A percentile compares a stretch with the other conserved stretches of the same genome.
These are phyloP conservation scores for Cyclotella kingstonii DNA, from an alignment of 108 stramenopile genomes.

Conservation along the genomic window DNA sequence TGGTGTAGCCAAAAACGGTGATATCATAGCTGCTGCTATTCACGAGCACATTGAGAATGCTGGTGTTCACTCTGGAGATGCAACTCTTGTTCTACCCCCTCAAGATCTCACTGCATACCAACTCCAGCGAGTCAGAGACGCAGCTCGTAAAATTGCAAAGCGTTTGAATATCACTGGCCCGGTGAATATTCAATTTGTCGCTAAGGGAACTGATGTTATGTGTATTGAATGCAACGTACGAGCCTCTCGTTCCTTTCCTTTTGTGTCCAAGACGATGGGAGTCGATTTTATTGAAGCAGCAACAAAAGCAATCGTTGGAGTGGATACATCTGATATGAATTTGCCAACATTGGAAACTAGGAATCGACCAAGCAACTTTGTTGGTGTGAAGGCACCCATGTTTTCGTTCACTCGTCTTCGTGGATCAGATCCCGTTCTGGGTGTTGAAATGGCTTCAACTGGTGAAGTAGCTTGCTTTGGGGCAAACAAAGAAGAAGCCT, in stretches of 20 bases:
- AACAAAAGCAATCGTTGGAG: conserved; percentile 88
- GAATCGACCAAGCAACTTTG: conserved; percentile 86
- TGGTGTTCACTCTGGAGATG: conserved; percentile 98
- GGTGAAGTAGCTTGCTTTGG: conserved; percentile 99
- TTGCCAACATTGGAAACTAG: conserved; percentile 85
- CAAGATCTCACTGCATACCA: conserved; percentile 84
- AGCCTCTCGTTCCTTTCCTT: conserved; percentile 97
- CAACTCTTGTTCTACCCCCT: conserved; percentile 90
- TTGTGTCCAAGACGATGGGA: conserved; percentile 98
- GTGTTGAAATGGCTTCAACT: conserved; percentile 99
- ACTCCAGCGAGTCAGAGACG: conserved; percentile 82
- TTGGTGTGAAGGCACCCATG: conserved; percentile 98
- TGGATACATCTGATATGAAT: conserved; percentile 85
- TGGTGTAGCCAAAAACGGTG: conserved; percentile 94
- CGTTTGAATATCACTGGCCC: conserved; percentile 96
- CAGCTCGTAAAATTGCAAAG: conserved; percentile 89
- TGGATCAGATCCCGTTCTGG: conserved; percentile 97
- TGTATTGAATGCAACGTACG: conserved; percentile 98
- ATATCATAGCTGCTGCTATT: conserved; percentile 92
- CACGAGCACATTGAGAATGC: conserved; percentile 99
- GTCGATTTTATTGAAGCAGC: conserved; percentile 97
- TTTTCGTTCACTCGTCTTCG: conserved; percentile 97
- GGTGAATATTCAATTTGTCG: conserved; percentile 98
- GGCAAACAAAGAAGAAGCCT: conserved; percentile 94
- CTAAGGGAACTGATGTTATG: conserved; percentile 95